phyloP scores from a whole-genome alignment of 2,329 filamentous ascomycete species.

The Sporothrix variecibatus region DNA sequence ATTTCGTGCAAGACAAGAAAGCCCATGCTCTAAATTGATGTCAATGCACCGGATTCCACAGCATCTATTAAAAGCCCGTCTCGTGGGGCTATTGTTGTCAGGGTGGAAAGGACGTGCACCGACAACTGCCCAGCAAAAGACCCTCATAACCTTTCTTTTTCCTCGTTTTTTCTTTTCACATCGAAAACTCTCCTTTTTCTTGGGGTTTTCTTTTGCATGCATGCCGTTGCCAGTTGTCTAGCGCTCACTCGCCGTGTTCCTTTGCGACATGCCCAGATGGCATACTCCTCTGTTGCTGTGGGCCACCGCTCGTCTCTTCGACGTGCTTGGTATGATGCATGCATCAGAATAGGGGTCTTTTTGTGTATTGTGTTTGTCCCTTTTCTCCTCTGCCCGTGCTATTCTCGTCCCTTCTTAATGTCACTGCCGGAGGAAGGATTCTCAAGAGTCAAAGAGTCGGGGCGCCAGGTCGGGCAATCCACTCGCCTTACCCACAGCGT shows the following conservation, averaged over 20 bases:
- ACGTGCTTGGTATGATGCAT: neutral
- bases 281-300: neutral
- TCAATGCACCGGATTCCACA: conserved; percentile 11
- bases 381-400: neutral
- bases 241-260: neutral
- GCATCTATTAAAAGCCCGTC: neutral
- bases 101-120: neutral
- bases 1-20: neutral
- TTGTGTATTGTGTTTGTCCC: neutral
- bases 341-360: neutral
- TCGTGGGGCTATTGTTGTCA: neutral
- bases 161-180: neutral
- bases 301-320: neutral
- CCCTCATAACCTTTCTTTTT: neutral
- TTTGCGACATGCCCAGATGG: neutral
- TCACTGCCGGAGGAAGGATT: neutral
- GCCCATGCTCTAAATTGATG: neutral
- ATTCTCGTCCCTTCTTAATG: conserved; percentile 5
- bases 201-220: neutral
- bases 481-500: neutral
- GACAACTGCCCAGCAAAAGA: neutral
- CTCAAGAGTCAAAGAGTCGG: neutral
- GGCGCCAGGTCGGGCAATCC: neutral
- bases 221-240: neutral
- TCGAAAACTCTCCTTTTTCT: neutral